Percentiles rank a stretch among this genome's conserved stretches.
phyloP scores from a whole-genome alignment of 805 yeast genomes.

The Yamadazyma kitorensis region DNA sequence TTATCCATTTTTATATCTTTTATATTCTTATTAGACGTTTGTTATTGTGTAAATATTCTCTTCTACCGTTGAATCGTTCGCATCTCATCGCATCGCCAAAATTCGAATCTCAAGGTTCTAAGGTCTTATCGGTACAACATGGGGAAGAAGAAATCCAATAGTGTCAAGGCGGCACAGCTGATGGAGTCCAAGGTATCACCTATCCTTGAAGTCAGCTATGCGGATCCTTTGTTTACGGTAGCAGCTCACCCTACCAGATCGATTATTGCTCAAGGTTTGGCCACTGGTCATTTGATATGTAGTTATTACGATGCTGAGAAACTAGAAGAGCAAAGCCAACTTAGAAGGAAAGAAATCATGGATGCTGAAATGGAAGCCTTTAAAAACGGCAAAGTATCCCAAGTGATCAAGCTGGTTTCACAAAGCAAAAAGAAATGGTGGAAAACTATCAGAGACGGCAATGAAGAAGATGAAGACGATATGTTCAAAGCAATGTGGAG shows the following conservation, averaged over 20 bases:
- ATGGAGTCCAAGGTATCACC: constrained; percentile 39
- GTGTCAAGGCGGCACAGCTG: constrained; percentile 24
- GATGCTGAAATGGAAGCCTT: constrained; percentile 23
- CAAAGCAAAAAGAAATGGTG: constrained; percentile 45
- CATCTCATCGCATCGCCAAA: constrained; percentile 9
- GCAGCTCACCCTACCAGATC: constrained; percentile 78
- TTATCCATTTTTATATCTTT: too few relatives aligned
- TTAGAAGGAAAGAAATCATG: constrained; percentile 20
- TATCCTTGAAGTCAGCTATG: constrained; percentile 44
- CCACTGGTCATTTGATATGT: constrained; percentile 72
- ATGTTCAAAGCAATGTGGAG: constrained; percentile 59
- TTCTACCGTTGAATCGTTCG: background rate
- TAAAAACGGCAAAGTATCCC: constrained; percentile 19
- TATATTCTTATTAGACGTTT: background rate
- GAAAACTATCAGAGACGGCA: constrained; percentile 33
- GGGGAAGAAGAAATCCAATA: constrained; percentile 27
- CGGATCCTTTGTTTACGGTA: constrained; percentile 70
- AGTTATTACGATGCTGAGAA: constrained; percentile 52
- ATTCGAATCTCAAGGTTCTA: too few relatives aligned
- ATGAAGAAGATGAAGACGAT: constrained; percentile 21
- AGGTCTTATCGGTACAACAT: too few relatives aligned
- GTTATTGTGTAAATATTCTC: background rate
- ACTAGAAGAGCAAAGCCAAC: constrained; percentile 34
- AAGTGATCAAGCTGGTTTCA: constrained; percentile 25
- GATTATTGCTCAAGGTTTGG: constrained; percentile 67